Evolutionary conservation across 2,329 filamentous ascomycete species (phyloP), one percentile per base, ranked within the genome.

Genomic region (Alternaria rosae): DNA sequence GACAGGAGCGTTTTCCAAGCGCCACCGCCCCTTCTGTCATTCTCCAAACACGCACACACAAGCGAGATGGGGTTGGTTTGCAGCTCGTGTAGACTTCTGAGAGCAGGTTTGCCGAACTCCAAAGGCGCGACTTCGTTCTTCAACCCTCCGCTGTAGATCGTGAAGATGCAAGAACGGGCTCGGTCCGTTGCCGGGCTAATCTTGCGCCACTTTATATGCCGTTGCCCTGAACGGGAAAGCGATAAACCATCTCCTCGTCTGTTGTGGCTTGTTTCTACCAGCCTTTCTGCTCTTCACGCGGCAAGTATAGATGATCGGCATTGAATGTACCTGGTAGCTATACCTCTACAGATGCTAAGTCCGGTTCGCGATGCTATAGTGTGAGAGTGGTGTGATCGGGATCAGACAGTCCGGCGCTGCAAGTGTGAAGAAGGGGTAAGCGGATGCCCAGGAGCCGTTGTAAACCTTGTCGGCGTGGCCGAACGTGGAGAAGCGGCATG

Each of bases 161-260:
- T 42, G 11, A 38, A 42, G 23, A 53, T 51, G 28, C 21, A 41
- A 45, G 45, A 25, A 32, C 43, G 57, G 57, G 43, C 53, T 60
- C 58, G 58, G 58, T 60, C 58, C 58, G 58, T 60, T 51, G 35
- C 58, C 58, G 58, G 58, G 52, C 44, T 56, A 44, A 56, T 54
- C 48, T 45, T n/a, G 30, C 30, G 30, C 30, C 42, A 32, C 20
- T 12, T n/a, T 43, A 10, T 51, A 32, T 32, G 35, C 30, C 9
- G 23, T 51, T 21, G 13, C 30, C 30, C 20, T 12, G 20, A 10
- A 51, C 20, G 35, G 28, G 47, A 51, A 25, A n/a, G 30, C 35
- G 28, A 35, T 51, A n/a, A 25, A 5, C 20, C 15, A 30, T 13
- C 13, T 23, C 17, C 47, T 51, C 30, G 20, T 23, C 51, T 20